A percentile compares a stretch with the other conserved stretches of the same genome.
These are phyloP conservation scores for Cryptosporidium sp. DNA, from an alignment of 169 alveolate species.

Conservation along the genomic window DNA sequence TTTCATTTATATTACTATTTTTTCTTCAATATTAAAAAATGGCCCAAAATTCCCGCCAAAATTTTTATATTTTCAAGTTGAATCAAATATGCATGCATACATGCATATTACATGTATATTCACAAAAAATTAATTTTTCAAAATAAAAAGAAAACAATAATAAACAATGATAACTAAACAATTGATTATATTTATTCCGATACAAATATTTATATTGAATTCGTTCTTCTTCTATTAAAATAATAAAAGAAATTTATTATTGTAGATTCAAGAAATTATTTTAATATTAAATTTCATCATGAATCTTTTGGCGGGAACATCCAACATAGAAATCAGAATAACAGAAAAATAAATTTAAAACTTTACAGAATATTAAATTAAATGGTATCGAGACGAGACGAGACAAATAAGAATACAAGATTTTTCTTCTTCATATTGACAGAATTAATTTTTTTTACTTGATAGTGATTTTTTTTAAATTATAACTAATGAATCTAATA, in stretches of 20 bases:
- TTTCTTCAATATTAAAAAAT: not conserved
- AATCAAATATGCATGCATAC: not conserved
- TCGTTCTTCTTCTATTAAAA: not conserved
- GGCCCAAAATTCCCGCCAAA: not conserved
- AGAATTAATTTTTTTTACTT: not conserved
- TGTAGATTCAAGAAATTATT: too few species aligned
- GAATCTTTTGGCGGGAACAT: not conserved
- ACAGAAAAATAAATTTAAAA: too few species aligned
- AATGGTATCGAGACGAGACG: not conserved
- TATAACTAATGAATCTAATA: not conserved
- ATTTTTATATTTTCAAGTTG: too few species aligned
- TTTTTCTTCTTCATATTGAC: not conserved
- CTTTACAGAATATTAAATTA: too few species aligned
- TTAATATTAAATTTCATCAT: not conserved
- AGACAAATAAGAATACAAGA: not conserved
- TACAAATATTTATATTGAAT: too few species aligned
- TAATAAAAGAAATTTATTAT: too few species aligned
- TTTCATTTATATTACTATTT: not conserved
- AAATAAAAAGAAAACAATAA: too few species aligned
- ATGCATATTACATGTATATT: not conserved
- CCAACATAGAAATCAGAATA: not conserved
- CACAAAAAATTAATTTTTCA: not conserved
- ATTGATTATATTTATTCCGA: not conserved
- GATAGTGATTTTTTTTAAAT: not conserved
- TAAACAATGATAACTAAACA: too few species aligned